Conservation (phyloP, 805 yeast genomes). For the Saturnispora silvae region DNA sequence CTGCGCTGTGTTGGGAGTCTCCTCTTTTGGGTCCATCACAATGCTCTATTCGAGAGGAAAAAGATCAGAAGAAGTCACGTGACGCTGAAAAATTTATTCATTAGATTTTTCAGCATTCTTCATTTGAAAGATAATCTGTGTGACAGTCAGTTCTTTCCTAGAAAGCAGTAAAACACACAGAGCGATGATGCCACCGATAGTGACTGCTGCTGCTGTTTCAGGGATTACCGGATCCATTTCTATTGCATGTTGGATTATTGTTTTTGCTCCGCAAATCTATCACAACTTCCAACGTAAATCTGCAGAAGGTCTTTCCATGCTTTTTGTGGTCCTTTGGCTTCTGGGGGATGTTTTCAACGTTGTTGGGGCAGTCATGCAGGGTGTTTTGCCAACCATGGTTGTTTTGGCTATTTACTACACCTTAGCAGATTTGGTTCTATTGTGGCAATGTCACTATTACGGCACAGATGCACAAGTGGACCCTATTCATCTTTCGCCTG, state of each 20-base stretch:
- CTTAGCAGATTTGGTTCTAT: constrained; percentile 73
- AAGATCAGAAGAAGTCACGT: too few species aligned
- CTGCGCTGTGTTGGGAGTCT: too few species aligned
- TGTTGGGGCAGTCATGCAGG: constrained; percentile 81
- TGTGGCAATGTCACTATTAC: constrained; percentile 76
- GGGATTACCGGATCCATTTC: constrained; percentile 84
- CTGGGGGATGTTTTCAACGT: constrained; percentile 92
- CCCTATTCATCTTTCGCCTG: constrained; percentile 76
- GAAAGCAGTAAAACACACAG: too few species aligned
- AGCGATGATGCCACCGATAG: constrained; percentile 54
- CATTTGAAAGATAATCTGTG: too few species aligned
- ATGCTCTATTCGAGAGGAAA: too few species aligned
- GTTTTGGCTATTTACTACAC: constrained; percentile 89
- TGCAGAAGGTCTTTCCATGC: constrained; percentile 80
- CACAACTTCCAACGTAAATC: constrained; percentile 80
- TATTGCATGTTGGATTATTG: constrained; percentile 95
- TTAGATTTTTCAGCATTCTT: constrained; percentile 46
- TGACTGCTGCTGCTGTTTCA: constrained; percentile 61
- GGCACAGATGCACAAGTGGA: constrained; percentile 55
- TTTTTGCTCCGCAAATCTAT: constrained; percentile 92
- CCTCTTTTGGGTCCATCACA: too few species aligned
- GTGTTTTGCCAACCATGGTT: constrained; percentile 89
- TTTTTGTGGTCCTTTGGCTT: constrained; percentile 84
- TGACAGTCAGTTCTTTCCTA: too few species aligned
- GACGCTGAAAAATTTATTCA: not conserved